Conservation (phyloP, 768 basidiomycete species). For the Auriculariales sp. region DNA sequence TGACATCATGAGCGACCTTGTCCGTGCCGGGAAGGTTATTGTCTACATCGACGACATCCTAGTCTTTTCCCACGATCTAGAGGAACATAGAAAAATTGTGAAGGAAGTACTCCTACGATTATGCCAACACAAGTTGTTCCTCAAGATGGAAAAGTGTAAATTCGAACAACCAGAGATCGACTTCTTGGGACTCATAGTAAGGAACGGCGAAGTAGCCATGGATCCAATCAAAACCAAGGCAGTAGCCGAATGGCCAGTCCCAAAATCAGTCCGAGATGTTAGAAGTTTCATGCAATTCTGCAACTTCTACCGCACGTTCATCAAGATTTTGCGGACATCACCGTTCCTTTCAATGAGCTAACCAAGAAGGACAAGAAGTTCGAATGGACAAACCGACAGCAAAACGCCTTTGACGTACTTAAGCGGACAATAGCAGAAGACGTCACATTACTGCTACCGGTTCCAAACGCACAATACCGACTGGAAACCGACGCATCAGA, state of each 20-base stretch:
- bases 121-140: conserved; percentile 17
- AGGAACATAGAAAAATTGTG: conserved; percentile 8
- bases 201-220: conserved; percentile 14
- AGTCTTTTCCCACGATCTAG: conserved; percentile 9
- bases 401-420: conserved; percentile 2
- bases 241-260: conserved; percentile 17
- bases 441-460: neutral
- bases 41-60: conserved; percentile 22
- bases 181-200: conserved; percentile 25
- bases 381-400: neutral
- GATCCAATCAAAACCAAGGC: conserved; percentile 19
- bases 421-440: neutral
- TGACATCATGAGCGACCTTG: conserved; percentile 17
- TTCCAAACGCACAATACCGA: neutral
- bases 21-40: conserved; percentile 13
- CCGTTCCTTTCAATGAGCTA: conserved; percentile 16
- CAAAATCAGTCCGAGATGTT: conserved; percentile 10
- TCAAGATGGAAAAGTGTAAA: conserved; percentile 16
- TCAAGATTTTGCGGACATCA: conserved; percentile 14
- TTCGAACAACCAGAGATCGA: conserved; percentile 13
- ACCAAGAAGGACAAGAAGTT: conserved; percentile 3
- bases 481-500: conserved; percentile 5
- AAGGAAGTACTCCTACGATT: conserved; percentile 15
- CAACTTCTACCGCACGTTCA: conserved; percentile 23
- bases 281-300: conserved; percentile 15